A percentile compares a stretch with the other conserved stretches of the same genome.
Evolutionary conservation across 345 rosid species (phyloP).

Genomic region (Brassica napus): DNA sequence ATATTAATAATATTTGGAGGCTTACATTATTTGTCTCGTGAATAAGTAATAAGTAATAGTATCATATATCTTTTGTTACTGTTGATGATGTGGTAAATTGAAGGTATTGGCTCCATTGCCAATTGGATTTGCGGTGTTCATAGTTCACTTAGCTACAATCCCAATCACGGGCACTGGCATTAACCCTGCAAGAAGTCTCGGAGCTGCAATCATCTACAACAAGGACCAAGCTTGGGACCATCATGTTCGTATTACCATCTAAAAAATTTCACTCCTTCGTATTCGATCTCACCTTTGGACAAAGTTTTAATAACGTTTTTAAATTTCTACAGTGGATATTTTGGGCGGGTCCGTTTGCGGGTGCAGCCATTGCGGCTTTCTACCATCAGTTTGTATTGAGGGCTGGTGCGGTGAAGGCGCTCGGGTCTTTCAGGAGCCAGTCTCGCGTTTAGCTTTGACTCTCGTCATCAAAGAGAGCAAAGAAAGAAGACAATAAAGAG

Average conservation of each 20-base stretch:
- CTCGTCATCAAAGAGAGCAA: conserved; percentile 11
- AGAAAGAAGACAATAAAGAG: conserved; percentile 16
- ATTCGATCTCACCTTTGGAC: background rate
- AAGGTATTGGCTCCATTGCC: conserved; percentile 97
- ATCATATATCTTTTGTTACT: conserved; percentile 7
- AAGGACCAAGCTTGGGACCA: conserved; percentile 82
- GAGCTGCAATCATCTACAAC: conserved; percentile 89
- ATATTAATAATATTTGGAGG: background rate
- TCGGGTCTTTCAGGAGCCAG: conserved; percentile 61
- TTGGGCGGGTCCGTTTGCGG: conserved; percentile 74
- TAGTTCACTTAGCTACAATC: conserved; percentile 89
- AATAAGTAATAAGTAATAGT: background rate
- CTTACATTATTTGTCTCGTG: conserved; percentile 16
- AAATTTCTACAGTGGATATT: conserved; percentile 55
- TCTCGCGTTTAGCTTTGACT: conserved; percentile 34
- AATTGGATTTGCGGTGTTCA: conserved; percentile 94
- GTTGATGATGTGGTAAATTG: background rate
- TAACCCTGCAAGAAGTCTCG: conserved; percentile 95
- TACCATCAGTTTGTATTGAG: conserved; percentile 64
- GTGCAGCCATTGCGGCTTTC: conserved; percentile 66
- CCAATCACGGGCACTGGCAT: conserved; percentile 96
- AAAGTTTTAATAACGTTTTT: background rate
- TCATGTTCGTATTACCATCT: conserved; percentile 50
- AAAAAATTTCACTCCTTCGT: background rate
- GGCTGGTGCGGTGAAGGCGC: conserved; percentile 57